Conservation (phyloP, 441 rosid species). For the Eruca vesicaria region DNA sequence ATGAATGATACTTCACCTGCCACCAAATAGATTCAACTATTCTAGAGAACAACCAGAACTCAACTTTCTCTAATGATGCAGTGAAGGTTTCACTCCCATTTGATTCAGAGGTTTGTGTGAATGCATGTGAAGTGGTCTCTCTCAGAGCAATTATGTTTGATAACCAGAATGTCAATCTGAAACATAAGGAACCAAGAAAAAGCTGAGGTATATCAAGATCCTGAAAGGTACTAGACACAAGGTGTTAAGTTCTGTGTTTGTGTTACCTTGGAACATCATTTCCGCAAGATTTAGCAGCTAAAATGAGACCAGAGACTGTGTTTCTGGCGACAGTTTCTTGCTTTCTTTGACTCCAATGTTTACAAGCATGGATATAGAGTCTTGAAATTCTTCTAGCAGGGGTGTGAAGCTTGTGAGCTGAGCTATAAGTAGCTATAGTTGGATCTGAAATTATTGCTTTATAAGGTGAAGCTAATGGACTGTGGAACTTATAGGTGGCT, state of each 20-base stretch:
- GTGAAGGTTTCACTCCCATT: slow-evolving; percentile 56
- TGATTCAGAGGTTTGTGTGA: not conserved
- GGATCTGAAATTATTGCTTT: not conserved
- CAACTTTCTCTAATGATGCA: slow-evolving; percentile 62
- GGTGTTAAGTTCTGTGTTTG: not conserved
- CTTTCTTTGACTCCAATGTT: slow-evolving; percentile 63
- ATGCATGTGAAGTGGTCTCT: slow-evolving; percentile 58
- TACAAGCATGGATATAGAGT: slow-evolving; percentile 76
- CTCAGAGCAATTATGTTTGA: slow-evolving; percentile 74
- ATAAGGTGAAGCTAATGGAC: not conserved
- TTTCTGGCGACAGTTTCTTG: slow-evolving; percentile 66
- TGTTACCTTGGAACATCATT: slow-evolving; percentile 84
- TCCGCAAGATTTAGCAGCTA: slow-evolving; percentile 76
- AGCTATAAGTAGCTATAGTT: not conserved
- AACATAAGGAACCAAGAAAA: slow-evolving; percentile 25
- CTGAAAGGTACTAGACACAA: not conserved
- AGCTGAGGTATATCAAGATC: not conserved
- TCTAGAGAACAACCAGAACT: slow-evolving; percentile 85
- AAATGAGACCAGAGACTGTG: slow-evolving; percentile 67
- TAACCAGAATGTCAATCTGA: slow-evolving; percentile 88
- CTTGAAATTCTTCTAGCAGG: slow-evolving; percentile 85
- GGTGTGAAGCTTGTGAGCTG: slow-evolving; percentile 73
- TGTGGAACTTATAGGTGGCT: slow-evolving; percentile 36
- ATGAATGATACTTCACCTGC: slow-evolving; percentile 55
- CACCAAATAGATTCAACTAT: slow-evolving; percentile 87